Conservation (phyloP, 495 filamentous ascomycete genomes). For the Podospora australis region DNA sequence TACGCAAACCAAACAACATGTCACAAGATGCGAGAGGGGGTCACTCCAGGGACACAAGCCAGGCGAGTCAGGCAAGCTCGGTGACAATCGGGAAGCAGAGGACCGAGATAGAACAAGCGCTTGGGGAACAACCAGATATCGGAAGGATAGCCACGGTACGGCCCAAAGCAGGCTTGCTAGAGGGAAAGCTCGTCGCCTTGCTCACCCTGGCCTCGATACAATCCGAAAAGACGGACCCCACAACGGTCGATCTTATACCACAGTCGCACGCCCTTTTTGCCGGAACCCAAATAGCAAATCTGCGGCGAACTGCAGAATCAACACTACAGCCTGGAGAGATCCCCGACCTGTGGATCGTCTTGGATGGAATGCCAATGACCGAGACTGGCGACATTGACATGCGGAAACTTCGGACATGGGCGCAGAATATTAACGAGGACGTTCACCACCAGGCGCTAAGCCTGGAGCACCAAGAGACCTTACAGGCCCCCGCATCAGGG, state of each 20-base stretch:
- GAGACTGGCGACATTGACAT: conserved; percentile 32
- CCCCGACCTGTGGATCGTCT: conserved; percentile 36
- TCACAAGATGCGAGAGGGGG: conserved; percentile 8
- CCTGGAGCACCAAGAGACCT: conserved; percentile 30
- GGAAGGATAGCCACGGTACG: conserved; percentile 34
- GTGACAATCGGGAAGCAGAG: conserved; percentile 8
- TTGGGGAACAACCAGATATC: conserved; percentile 22
- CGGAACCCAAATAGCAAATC: conserved; percentile 27
- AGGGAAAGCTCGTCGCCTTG: conserved; percentile 38
- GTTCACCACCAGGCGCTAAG: conserved; percentile 36
- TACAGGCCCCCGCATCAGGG: conserved; percentile 26
- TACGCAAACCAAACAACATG: conserved; percentile 15
- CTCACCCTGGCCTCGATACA: conserved; percentile 28
- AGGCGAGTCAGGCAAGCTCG: conserved; percentile 17
- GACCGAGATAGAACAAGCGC: conserved; percentile 25
- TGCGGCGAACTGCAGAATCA: conserved; percentile 27
- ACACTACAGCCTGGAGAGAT: conserved; percentile 22
- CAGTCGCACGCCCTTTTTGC: conserved; percentile 33
- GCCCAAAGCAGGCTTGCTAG: conserved; percentile 42
- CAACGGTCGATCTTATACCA: conserved; percentile 30
- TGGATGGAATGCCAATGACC: conserved; percentile 40
- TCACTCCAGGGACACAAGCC: conserved; percentile 18
- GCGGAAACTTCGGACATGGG: conserved; percentile 42
- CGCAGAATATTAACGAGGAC: conserved; percentile 42
- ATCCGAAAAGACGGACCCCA: conserved; percentile 18